These are phyloP conservation scores for Cinnamomum chago DNA, from an alignment of 164 flowering plant genomes.

Conservation along the genomic window DNA sequence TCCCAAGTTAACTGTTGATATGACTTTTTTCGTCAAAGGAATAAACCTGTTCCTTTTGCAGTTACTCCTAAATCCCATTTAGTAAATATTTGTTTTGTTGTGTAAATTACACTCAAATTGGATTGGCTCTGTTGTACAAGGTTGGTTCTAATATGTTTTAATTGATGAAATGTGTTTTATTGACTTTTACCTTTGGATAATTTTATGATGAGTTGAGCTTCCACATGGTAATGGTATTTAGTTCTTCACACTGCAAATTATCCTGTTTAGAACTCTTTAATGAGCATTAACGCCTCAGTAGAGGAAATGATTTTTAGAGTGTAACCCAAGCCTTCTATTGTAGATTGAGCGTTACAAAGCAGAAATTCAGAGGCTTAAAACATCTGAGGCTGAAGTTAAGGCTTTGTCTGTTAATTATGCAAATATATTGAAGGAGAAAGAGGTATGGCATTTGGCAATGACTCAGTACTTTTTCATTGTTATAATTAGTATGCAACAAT, in stretches of 20 bases:
- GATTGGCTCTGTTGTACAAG: too few species aligned
- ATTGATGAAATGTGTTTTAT: too few species aligned
- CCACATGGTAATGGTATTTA: neutral
- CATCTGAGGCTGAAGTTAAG: slow-evolving; percentile 91
- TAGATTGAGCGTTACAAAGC: slow-evolving; percentile 76
- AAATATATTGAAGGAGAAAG: slow-evolving; percentile 83
- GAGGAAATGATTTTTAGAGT: neutral
- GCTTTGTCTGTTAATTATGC: slow-evolving; percentile 93
- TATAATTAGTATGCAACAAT: neutral
- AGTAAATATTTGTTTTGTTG: too few species aligned
- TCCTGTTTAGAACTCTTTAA: neutral
- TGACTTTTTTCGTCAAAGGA: too few species aligned
- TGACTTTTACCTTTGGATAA: too few species aligned
- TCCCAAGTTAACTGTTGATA: too few species aligned
- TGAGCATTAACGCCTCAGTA: neutral
- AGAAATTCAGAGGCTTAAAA: slow-evolving; percentile 77
- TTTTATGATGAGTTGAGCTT: neutral
- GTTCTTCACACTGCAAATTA: neutral
- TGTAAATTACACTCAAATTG: too few species aligned
- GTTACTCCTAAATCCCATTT: too few species aligned
- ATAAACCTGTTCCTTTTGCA: too few species aligned
- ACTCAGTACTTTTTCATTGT: neutral
- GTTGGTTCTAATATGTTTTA: too few species aligned
- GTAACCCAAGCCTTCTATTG: slow-evolving; percentile 6
- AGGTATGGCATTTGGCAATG: slow-evolving; percentile 38